Conservation (phyloP, 2,329 filamentous ascomycete genomes). For the Aspergillus fischeri region DNA sequence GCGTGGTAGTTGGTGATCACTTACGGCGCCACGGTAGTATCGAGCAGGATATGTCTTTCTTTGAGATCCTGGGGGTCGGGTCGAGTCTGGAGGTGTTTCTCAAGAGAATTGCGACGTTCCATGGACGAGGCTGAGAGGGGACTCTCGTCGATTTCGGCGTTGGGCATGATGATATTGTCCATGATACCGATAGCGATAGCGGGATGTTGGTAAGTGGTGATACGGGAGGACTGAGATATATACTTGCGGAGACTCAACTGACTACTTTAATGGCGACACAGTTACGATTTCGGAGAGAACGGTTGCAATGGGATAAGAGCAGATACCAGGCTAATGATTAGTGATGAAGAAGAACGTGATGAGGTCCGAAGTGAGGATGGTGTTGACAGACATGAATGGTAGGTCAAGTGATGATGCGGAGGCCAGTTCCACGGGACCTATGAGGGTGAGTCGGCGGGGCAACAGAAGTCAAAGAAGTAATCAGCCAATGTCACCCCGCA, state of each 20-base stretch:
- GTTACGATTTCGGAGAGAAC: neutral
- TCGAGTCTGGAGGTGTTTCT: constrained; percentile 68
- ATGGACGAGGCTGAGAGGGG: constrained; percentile 52
- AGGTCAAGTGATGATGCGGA: constrained; percentile 16
- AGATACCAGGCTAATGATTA: neutral
- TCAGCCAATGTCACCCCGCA: neutral
- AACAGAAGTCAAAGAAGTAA: neutral
- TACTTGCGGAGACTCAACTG: neutral
- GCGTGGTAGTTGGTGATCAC: constrained; percentile 17
- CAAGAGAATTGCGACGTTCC: constrained; percentile 62
- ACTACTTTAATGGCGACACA: neutral
- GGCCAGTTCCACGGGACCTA: constrained; percentile 12
- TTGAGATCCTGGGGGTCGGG: constrained; percentile 64
- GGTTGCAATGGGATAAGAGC: neutral
- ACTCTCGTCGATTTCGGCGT: constrained; percentile 50
- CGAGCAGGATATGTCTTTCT: constrained; percentile 63
- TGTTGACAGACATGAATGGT: constrained; percentile 6
- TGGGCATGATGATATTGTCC: constrained; percentile 10
- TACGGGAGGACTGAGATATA: neutral
- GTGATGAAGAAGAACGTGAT: neutral
- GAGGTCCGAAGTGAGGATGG: constrained; percentile 2
- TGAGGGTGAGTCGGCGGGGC: neutral
- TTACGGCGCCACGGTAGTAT: constrained; percentile 64
- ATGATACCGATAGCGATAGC: constrained; percentile 7
- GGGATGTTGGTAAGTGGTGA: neutral